phyloP scores from a whole-genome alignment of 768 basidiomycete genomes.

The Termitomyces sp. region DNA sequence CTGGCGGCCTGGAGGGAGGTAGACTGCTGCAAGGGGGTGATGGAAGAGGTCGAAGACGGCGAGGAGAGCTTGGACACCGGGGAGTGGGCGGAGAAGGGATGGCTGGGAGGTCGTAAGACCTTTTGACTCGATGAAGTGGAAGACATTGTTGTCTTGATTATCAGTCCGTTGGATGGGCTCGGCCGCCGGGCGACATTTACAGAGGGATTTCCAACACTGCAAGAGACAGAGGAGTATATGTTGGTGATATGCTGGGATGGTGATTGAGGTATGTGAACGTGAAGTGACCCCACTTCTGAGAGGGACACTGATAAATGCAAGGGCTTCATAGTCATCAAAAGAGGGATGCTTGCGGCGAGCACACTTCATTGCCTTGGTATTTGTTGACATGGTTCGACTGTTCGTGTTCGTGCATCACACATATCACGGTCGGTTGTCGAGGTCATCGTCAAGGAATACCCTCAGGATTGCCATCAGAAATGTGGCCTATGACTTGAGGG shows the following conservation, averaged over 20 bases:
- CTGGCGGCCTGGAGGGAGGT: neutral
- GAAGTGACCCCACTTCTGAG: neutral
- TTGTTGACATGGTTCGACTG: constrained; percentile 6
- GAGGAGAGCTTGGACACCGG: constrained; percentile 7
- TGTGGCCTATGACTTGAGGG: neutral
- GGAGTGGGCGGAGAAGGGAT: constrained; percentile 8
- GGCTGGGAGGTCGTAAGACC: constrained; percentile 13
- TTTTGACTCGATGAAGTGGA: neutral
- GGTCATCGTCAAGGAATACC: constrained; percentile 2
- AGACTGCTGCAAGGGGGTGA: constrained; percentile 7
- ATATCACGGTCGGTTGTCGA: neutral
- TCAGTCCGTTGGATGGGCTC: neutral
- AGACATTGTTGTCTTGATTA: neutral
- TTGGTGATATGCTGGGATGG: neutral
- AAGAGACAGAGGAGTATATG: neutral
- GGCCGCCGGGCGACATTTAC: neutral
- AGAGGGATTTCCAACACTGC: neutral
- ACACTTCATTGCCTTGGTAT: neutral
- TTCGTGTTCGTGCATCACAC: constrained; percentile 4
- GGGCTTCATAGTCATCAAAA: neutral
- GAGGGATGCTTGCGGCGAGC: neutral
- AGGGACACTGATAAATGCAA: neutral
- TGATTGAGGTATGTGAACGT: neutral
- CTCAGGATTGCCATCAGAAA: neutral
- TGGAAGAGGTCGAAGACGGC: constrained; percentile 13